Evolutionary conservation across 225 moss, liverwort and hornwort genomes (phyloP), one percentile per base, ranked within the genome.

Genomic region (Lunularia cruciata): DNA sequence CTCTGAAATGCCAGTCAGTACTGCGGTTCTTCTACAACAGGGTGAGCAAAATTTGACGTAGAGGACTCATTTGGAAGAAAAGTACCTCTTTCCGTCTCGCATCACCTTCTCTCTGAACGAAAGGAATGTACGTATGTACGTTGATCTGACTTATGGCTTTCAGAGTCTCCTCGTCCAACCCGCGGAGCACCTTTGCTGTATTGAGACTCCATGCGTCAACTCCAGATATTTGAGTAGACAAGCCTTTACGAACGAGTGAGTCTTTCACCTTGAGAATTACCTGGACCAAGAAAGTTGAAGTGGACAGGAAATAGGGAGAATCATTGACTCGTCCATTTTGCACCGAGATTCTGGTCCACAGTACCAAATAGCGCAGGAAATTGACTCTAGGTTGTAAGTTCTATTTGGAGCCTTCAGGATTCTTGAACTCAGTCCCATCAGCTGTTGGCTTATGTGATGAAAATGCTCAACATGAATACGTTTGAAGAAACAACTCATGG

Each of bases 161-260:
- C 9, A 82, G 57, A n/a, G 90, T 76, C 70, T 88, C 84, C n/a
- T 85, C 65, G 15, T 83, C 79, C 22, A 98, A 81, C 18, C 86
- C 89, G 40, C 81, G 83, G 37, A 98, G 64, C 40, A 92, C 85
- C 77, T 77, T 82, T 26, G 87, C 69, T 15, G 93, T 85, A 62
- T 98, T 93, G 33, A 86, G 28, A 39, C 90, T 98, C 98, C 93
- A 98, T 2, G 93, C 79, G 73, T 98, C 98, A 66, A 89, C 90
- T 25, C 86, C 93, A 42, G 87, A 86, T 3, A 98, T 72, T 37
- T 74, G 66, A 49, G 93, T 93, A 12, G 75, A 66, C 35, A 98
- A 25, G 0, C 89, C 81, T 77, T 88, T 93, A 36, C 75, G 72
- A 4, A 34, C 71, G 60, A 93, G 57, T 8, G 79, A 86, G 43